These are phyloP conservation scores for Neocatenulostroma microsporum DNA, from an alignment of 2,329 filamentous ascomycete genomes.

Conservation along the genomic window DNA sequence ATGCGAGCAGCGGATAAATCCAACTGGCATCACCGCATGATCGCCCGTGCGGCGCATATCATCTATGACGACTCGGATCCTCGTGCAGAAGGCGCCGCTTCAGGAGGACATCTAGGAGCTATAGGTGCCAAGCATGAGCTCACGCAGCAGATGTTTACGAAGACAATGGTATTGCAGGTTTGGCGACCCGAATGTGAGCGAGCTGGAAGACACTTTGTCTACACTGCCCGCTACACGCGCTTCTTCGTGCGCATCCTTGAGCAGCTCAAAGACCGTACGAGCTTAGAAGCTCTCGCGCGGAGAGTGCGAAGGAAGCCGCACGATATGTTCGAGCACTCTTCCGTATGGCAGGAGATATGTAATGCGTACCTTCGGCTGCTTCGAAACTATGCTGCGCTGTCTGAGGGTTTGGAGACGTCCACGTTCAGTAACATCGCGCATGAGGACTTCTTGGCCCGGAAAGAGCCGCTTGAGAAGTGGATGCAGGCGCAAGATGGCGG, in stretches of 20 bases:
- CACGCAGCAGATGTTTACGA: constrained; percentile 79
- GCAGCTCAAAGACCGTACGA: constrained; percentile 64
- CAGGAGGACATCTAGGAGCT: constrained; percentile 35
- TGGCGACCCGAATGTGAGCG: constrained; percentile 89
- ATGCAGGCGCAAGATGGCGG: constrained; percentile 43
- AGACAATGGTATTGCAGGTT: constrained; percentile 89
- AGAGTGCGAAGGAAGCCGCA: constrained; percentile 73
- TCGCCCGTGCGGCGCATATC: constrained; percentile 61
- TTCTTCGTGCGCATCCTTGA: constrained; percentile 72
- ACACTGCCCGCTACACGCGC: constrained; percentile 75
- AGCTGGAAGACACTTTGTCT: constrained; percentile 81
- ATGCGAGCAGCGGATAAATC: constrained; percentile 71
- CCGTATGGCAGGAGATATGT: constrained; percentile 56
- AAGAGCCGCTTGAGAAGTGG: constrained; percentile 54
- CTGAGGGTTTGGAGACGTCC: constrained; percentile 55
- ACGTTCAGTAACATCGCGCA: constrained; percentile 57
- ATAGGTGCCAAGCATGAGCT: constrained; percentile 66
- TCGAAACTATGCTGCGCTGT: constrained; percentile 49
- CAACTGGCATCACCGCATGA: constrained; percentile 92
- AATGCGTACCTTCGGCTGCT: constrained; percentile 51
- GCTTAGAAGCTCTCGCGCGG: constrained; percentile 69
- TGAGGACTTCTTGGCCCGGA: constrained; percentile 57
- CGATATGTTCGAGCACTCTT: constrained; percentile 59
- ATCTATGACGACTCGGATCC: constrained; percentile 46
- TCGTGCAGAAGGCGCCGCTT: constrained; percentile 1